These are phyloP conservation scores for Cyclostephanos invisitatus DNA, from an alignment of 108 stramenopile species.

Conservation along the genomic window DNA sequence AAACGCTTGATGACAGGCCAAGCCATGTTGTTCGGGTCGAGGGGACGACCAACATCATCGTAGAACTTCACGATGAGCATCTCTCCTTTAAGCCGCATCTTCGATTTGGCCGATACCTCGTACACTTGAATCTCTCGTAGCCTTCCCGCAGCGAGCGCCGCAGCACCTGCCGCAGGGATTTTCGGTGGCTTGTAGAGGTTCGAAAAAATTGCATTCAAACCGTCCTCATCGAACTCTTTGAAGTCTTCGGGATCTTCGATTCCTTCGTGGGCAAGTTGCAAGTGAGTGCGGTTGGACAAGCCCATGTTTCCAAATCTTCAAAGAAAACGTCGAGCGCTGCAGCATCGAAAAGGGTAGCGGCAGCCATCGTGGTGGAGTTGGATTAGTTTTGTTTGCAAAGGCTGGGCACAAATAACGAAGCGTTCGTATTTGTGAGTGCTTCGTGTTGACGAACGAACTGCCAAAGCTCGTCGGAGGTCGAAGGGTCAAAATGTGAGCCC, in stretches of 20 bases:
- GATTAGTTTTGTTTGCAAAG: no score
- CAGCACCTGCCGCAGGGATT: not conserved
- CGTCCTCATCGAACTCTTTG: not conserved
- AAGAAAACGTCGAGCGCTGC: no score
- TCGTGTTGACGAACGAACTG: no score
- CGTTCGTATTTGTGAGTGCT: no score
- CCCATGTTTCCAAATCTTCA: no score
- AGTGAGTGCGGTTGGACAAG: no score
- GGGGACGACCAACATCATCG: not conserved
- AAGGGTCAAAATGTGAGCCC: no score
- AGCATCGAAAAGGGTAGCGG: no score
- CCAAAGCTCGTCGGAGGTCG: no score
- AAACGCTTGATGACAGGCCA: not conserved
- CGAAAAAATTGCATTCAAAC: not conserved
- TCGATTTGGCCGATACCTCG: not conserved
- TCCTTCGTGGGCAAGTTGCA: not conserved
- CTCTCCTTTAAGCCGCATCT: not conserved
- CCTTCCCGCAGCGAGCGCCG: not conserved
- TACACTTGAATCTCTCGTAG: not conserved
- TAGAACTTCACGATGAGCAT: slow-evolving; percentile 1
- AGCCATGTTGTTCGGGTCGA: not conserved
- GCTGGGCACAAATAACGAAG: no score
- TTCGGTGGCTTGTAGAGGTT: not conserved
- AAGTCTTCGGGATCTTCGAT: not conserved
- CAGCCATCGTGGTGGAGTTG: no score